Evolutionary conservation across 495 filamentous ascomycete species (phyloP), one percentile per base, ranked within the genome.

Genomic region (Tuber microsphaerosporum): DNA sequence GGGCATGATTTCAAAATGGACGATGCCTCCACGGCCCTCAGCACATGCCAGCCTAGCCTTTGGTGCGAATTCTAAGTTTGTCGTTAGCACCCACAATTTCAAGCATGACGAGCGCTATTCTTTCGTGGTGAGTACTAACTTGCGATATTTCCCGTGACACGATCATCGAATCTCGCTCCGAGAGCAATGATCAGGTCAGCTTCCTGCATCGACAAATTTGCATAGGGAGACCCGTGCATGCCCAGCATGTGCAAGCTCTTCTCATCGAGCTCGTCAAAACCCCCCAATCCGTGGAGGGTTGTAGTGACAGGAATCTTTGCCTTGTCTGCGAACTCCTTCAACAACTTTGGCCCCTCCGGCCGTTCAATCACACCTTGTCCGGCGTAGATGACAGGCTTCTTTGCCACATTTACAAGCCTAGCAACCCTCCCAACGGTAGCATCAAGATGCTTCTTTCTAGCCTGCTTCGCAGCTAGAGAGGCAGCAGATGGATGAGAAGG

Each of bases 161-260:
- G 91, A 81, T 93, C 91, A 82, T 93, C 91, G 81, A 93, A 93
- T 44, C 91, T 90, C 41, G 86, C 89, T 75, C 91, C 91, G 31
- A 93, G 89, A 46, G 90, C 90, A 75, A 93, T 90, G 84, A 93
- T 91, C 72, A 93, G 86, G 82, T 93, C 91, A 16, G 91, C 89
- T 78, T 92, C 89, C 83, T 93, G 91, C 83, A 93, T 92, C 9
- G 91, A 86, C 86, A 92, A 88, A 85, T 93, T 93, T 79, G 91
- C 91, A 83, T 91, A 93, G 6, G 90, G 90, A 7, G 90, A 89
- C 74, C 91, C 91, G 85, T 93, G 91, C 91, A 93, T 93, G 74
- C 91, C 91, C 37, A 93, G 88, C 91, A 93, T 93, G 84, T 93
- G 91, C 69, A 93, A 86, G 70, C 89, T 88, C 87, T 92, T 92